Evolutionary conservation across 768 basidiomycete genomes (phyloP).

Genomic region (Favolaschia claudopus): DNA sequence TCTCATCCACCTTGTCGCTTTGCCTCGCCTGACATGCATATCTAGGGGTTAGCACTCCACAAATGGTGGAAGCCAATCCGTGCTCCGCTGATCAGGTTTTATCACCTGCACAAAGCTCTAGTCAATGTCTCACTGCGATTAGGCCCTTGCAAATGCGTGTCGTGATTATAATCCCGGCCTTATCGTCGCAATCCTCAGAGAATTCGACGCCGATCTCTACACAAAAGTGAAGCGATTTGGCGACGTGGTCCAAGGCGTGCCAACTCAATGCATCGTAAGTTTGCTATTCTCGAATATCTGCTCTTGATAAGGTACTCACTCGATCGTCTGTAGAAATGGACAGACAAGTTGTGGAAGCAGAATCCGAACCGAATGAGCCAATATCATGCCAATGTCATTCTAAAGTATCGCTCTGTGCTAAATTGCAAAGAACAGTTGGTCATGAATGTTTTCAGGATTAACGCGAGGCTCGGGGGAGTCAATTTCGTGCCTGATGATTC

Average conservation of each 20-base stretch:
- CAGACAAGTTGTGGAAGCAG: conserved; percentile 30
- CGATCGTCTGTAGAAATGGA: conserved; percentile 34
- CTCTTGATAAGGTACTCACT: too few relatives aligned
- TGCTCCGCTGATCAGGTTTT: too few relatives aligned
- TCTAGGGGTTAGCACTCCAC: too few relatives aligned
- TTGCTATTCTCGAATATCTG: not conserved
- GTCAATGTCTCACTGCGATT: not conserved
- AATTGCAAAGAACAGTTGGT: not conserved
- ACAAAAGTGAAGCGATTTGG: conserved; percentile 40
- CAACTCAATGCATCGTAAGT: conserved; percentile 71
- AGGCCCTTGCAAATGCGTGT: conserved; percentile 21
- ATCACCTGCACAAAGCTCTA: too few relatives aligned
- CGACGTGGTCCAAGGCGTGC: conserved; percentile 59
- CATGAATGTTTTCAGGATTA: conserved; percentile 54
- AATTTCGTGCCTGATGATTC: conserved; percentile 61
- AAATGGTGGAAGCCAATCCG: too few relatives aligned
- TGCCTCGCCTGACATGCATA: too few relatives aligned
- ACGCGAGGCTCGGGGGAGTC: conserved; percentile 71
- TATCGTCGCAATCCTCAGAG: conserved; percentile 40
- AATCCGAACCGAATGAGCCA: conserved; percentile 42
- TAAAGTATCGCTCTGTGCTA: conserved; percentile 54
- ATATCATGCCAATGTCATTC: conserved; percentile 67
- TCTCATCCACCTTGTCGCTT: too few relatives aligned
- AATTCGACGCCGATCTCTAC: conserved; percentile 37
- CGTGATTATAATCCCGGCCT: conserved; percentile 23